phyloP scores from a whole-genome alignment of 768 basidiomycete species.

The Mycena filopes region DNA sequence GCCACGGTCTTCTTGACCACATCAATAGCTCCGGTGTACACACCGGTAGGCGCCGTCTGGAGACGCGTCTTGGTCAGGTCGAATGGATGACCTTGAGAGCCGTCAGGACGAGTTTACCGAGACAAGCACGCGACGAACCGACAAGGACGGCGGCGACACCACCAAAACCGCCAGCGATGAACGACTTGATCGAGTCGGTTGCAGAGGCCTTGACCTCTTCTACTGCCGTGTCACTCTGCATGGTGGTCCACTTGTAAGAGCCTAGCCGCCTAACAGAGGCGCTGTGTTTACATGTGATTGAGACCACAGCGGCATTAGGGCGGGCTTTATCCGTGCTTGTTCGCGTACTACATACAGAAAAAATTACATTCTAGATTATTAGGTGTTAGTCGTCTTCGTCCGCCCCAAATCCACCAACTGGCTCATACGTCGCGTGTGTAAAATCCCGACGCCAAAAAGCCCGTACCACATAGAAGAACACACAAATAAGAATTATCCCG shows the following conservation, averaged over 20 bases:
- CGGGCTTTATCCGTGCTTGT: slow-evolving; percentile 14
- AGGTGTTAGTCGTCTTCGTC: slow-evolving; percentile 56
- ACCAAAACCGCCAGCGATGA: slow-evolving; percentile 94
- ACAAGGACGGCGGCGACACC: slow-evolving; percentile 90
- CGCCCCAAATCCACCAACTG: slow-evolving; percentile 79
- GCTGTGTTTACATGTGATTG: slow-evolving; percentile 16
- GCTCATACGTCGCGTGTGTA: slow-evolving; percentile 91
- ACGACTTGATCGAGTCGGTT: slow-evolving; percentile 75
- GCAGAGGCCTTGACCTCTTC: slow-evolving; percentile 54
- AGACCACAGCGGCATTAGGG: not conserved
- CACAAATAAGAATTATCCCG: slow-evolving; percentile 69
- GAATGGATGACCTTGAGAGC: slow-evolving; percentile 87
- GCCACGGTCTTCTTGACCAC: slow-evolving; percentile 92
- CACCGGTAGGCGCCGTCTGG: slow-evolving; percentile 90
- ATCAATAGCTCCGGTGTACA: slow-evolving; percentile 92
- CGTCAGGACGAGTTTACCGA: not conserved
- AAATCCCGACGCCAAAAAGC: slow-evolving; percentile 78
- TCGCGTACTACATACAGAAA: not conserved
- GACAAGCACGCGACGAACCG: slow-evolving; percentile 61
- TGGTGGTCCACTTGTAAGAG: no score
- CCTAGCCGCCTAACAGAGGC: not conserved
- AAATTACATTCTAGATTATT: slow-evolving; percentile 31
- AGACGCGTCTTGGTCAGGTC: slow-evolving; percentile 96
- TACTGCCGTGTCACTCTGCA: slow-evolving; percentile 45
- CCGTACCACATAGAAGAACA: slow-evolving; percentile 80